A percentile compares a stretch with the other conserved stretches of the same genome.
Evolutionary conservation across 495 filamentous ascomycete genomes (phyloP).

Genomic region (Aspergillus olivimuriae): DNA sequence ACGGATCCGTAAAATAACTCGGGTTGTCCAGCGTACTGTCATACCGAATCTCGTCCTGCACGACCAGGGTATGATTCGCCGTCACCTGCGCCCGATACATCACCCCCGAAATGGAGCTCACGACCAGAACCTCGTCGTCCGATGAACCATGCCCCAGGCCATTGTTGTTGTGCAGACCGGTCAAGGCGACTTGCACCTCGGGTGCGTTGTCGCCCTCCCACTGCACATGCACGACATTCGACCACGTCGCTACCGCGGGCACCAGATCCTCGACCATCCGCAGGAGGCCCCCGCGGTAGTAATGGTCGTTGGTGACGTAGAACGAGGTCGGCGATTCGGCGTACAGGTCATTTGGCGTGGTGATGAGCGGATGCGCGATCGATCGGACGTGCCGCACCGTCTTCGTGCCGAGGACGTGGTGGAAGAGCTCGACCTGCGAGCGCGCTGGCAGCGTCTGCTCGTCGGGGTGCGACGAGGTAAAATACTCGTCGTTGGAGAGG

Average conservation of each 20-base stretch:
- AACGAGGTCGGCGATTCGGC: constrained; percentile 42
- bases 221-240: constrained; percentile 31
- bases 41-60: constrained; percentile 36
- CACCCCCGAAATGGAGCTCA: constrained; percentile 30
- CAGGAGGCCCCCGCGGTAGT: constrained; percentile 40
- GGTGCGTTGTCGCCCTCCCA: constrained; percentile 11
- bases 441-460: constrained; percentile 26
- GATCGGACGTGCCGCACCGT: constrained; percentile 39
- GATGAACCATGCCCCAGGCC: constrained; percentile 49
- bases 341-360: constrained; percentile 56
- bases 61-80: constrained; percentile 27
- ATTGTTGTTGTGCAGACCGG: constrained; percentile 45
- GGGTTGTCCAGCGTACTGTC: constrained; percentile 51
- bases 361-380: constrained; percentile 36
- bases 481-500: constrained; percentile 37
- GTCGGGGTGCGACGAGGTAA: background rate
- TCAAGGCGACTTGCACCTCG: constrained; percentile 36
- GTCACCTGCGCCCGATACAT: constrained; percentile 21
- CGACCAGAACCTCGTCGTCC: constrained; percentile 42
- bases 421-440: constrained; percentile 55
- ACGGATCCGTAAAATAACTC: constrained; percentile 46
- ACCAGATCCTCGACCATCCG: constrained; percentile 36
- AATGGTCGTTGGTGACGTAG: constrained; percentile 58
- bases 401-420: constrained; percentile 36
- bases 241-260: constrained; percentile 33